Base-by-base conservation (phyloP, 306 rosid species). In the Glycine soja region DNA sequence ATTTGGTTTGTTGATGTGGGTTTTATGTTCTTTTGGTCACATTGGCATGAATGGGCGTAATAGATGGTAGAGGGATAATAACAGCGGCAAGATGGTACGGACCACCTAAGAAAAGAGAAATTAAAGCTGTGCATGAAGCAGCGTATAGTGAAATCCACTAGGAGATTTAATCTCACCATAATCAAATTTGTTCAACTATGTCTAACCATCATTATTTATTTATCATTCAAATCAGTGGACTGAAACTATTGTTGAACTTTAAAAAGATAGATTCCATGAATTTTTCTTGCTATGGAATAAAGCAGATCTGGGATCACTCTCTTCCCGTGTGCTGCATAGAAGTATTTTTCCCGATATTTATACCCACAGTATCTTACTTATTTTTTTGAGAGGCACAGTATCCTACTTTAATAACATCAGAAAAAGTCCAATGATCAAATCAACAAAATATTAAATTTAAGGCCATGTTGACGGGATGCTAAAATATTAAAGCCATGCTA, bases 81-180 rank as follows among this genome's bases (percentile, higher is more conserved):
- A 63, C 63, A 52, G 45, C 8, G 32, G 78, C 18, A 42, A 50
- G 61, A 14, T 66, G 30, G 45, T 48, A 47, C 67, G 45, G 65
- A 70, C 61, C 56, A 7, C 76, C 40, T 24, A 24, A 56, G 16
- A 38, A 16, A 38, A 65, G 0, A 13, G 32, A 42, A 42, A 15
- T 43, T 3, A n/a, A 46, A 70, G 52, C 56, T 66, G 47, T 61
- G 67, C 61, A 57, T 14, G 81, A 79, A 84, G 77, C 77, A 73
- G 3, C 56, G 12, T 54, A 8, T 18, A 9, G 56, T 12, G 30
- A n/a, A 32, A 72, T 77, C 63, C 24, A 36, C n/a, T 18, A 7
- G 67, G 15, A 19, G 51, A 74, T 46, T 11, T 48, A 56, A 48
- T 36, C 38, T 36, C 38, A 36, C 6, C 11, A 12, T 18, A 50